Conservation (phyloP, 139 green algal genomes). For the Ulvella scutata region DNA sequence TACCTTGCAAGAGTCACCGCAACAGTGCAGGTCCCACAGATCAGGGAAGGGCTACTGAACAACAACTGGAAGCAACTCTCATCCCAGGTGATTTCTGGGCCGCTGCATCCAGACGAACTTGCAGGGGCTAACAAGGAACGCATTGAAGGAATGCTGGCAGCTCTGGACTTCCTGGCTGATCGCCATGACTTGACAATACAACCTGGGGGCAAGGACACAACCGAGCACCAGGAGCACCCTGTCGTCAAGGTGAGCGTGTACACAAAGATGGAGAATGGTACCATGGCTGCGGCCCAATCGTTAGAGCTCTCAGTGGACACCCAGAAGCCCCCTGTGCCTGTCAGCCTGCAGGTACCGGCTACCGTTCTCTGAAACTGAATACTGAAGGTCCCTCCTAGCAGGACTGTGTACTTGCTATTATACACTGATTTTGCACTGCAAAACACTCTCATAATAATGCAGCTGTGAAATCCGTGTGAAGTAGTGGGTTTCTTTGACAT, state of each 20-base stretch:
- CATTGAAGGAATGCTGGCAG: slow-evolving; percentile 27
- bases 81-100: slow-evolving; percentile 3
- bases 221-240: not conserved
- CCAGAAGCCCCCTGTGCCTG: not conserved
- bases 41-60: slow-evolving; percentile 29
- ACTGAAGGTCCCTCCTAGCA: too few species aligned
- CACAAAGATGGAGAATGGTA: not conserved
- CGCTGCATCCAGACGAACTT: slow-evolving; percentile 16
- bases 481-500: too few species aligned
- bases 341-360: not conserved
- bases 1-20: too few species aligned
- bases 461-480: too few species aligned
- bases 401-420: too few species aligned
- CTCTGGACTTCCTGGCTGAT: slow-evolving; percentile 25
- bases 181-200: not conserved
- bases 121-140: slow-evolving; percentile 12
- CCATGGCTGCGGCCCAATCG: not conserved
- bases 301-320: not conserved
- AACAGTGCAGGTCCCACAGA: slow-evolving; percentile 28
- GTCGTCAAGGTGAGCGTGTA: not conserved
- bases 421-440: too few species aligned
- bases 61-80: slow-evolving; percentile 34
- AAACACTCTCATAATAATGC: too few species aligned
- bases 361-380: not conserved
- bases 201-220: not conserved